Base-by-base conservation (phyloP, 345 rosid genomes). In the Psidium guajava region DNA sequence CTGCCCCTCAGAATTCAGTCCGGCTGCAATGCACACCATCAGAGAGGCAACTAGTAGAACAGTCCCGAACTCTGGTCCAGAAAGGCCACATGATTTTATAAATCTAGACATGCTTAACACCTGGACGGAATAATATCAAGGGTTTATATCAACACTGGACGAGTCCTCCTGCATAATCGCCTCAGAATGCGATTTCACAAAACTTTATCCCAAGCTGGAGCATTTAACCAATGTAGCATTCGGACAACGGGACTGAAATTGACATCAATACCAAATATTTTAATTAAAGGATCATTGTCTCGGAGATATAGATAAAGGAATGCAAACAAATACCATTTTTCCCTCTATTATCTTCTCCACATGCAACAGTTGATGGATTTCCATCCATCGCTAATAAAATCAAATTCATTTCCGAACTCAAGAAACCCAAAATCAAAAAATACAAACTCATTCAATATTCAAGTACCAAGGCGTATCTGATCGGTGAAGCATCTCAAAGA, bases 1-100 rank as follows among this genome's bases (percentile, higher is more conserved):
- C 73, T 89, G 94, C 55, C 98, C 98, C 85, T 97, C 98, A 8
- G 87, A 86, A 86, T 93, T 95, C 83, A 97, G 89, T 40, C 96
- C 91, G 5, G 91, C 86, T 22, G 94, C 88, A 84, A 85, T 85
- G 88, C 88, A 88, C 85, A 93, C 84, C 84, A 93, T 24, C 81
- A 93, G 88, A 77, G 89, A 40, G 15, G 86, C 83, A 53, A 90
- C 84, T 55, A 92, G 86, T 54, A 92, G 85, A 58, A 82, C 32
- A 87, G 83, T 64, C 82, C 85, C 47, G 83, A 75, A 50, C 84
- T 69, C 80, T 18, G 80, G 80, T 18, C 47, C 80, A 69, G 47
- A 69, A 69, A 69, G 47, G 47, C 80, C 47, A 36, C 25, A 4
- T 32, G 47, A 40, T 36, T 69, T 36, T 69, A 69, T 18, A 69